Conservation (phyloP, 495 filamentous ascomycete genomes). For the Talaromyces stipitatus region DNA sequence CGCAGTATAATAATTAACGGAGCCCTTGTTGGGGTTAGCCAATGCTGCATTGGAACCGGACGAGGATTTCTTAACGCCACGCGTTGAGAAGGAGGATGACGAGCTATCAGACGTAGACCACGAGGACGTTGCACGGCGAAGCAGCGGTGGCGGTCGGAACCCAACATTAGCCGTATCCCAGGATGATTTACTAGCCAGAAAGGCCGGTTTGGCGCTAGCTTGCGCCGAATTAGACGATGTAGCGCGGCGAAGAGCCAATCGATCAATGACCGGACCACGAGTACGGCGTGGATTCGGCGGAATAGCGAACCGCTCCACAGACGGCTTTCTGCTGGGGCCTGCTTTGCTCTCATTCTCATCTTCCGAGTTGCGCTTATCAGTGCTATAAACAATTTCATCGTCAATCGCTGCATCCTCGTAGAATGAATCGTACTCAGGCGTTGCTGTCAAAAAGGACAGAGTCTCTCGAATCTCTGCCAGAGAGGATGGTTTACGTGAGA, state of each 20-base stretch:
- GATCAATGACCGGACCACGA: conserved; percentile 60
- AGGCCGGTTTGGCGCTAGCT: conserved; percentile 48
- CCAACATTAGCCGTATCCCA: conserved; percentile 26
- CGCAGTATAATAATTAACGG: conserved; percentile 75
- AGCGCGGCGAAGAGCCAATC: conserved; percentile 67
- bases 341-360: conserved; percentile 33
- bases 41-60: conserved; percentile 32
- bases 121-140: conserved; percentile 62
- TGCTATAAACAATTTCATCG: conserved; percentile 22
- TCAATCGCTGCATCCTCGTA: conserved; percentile 33
- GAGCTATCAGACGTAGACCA: conserved; percentile 34
- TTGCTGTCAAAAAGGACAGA: conserved; percentile 73
- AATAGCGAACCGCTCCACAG: conserved; percentile 25
- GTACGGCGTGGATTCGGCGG: conserved; percentile 43
- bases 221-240: conserved; percentile 47
- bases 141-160: conserved; percentile 71
- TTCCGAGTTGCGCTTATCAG: conserved; percentile 26
- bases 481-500: conserved; percentile 55
- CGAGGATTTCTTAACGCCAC: conserved; percentile 27
- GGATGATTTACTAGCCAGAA: conserved; percentile 39
- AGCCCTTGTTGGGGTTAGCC: conserved; percentile 61
- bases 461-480: conserved; percentile 72
- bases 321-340: conserved; percentile 13
- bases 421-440: conserved; percentile 51
- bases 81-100: conserved; percentile 23